Evolutionary conservation across 257 asterid species (phyloP).

Genomic region (Leptodermis oblonga): DNA sequence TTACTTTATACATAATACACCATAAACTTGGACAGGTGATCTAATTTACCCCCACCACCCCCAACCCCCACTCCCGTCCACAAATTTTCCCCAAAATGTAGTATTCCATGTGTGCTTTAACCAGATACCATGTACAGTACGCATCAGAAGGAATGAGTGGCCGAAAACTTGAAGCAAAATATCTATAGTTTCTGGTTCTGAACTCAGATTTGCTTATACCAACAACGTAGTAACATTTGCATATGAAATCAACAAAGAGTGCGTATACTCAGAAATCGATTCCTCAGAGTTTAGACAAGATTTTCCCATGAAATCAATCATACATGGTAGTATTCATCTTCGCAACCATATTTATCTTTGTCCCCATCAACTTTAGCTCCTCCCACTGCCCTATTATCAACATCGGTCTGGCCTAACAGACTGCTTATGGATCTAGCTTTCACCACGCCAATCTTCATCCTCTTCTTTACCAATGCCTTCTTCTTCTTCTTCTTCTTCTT

Average conservation of each 20-base stretch:
- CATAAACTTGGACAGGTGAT: too few relatives aligned
- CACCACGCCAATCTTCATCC: slow-evolving; percentile 48
- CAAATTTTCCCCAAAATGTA: too few relatives aligned
- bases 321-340: background rate
- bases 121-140: too few relatives aligned
- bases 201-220: background rate
- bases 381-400: background rate
- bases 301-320: background rate
- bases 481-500: background rate
- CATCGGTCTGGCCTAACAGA: slow-evolving; percentile 42
- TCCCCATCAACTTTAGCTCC: background rate
- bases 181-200: too few relatives aligned
- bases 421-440: slow-evolving; percentile 71
- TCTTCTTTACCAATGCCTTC: slow-evolving; percentile 31
- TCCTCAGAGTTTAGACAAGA: background rate
- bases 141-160: too few relatives aligned
- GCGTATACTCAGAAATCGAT: background rate
- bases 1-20: too few relatives aligned
- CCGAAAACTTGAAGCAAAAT: background rate
- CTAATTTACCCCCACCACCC: too few relatives aligned
- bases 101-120: too few relatives aligned
- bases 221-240: background rate
- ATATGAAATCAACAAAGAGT: background rate
- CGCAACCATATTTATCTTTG: background rate
- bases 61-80: too few relatives aligned